Percentiles rank a stretch among this genome's conserved stretches.
phyloP scores from a whole-genome alignment of 495 filamentous ascomycete species.

The Astrothelium macrocarpum region DNA sequence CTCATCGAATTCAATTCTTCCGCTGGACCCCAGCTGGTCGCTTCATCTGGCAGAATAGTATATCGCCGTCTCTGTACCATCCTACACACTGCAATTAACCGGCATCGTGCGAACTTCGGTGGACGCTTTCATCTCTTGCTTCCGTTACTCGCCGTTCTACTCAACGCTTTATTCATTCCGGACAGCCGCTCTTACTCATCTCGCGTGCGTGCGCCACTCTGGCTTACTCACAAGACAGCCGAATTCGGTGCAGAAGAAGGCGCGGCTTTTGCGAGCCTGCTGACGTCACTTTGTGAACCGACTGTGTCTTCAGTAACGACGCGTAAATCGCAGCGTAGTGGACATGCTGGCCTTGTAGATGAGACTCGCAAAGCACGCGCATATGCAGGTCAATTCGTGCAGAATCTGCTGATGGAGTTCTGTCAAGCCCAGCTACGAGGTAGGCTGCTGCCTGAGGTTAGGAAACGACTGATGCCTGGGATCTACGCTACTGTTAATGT shows the following conservation, averaged over 20 bases:
- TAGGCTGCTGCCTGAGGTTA: conserved; percentile 47
- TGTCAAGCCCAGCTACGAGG: conserved; percentile 53
- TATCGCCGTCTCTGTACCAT: conserved; percentile 50
- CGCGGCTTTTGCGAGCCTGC: conserved; percentile 54
- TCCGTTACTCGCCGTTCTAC: conserved; percentile 50
- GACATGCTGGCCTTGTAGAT: conserved; percentile 50
- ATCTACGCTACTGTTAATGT: conserved; percentile 63
- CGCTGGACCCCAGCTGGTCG: not conserved
- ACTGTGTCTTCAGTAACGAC: conserved; percentile 59
- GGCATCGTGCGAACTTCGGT: conserved; percentile 55
- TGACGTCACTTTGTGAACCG: conserved; percentile 71
- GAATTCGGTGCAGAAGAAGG: conserved; percentile 43
- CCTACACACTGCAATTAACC: conserved; percentile 43
- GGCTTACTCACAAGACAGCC: conserved; percentile 35
- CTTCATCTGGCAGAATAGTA: conserved; percentile 26
- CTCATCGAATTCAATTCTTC: not conserved
- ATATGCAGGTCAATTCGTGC: conserved; percentile 65
- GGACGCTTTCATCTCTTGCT: conserved; percentile 64
- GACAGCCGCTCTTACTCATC: conserved; percentile 15
- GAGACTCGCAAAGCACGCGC: conserved; percentile 66
- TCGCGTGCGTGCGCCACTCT: conserved; percentile 38
- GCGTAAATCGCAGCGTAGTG: conserved; percentile 29
- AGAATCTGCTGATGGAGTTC: conserved; percentile 62
- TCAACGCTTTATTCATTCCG: conserved; percentile 53
- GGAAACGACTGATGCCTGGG: conserved; percentile 60